Percentiles rank a stretch among this genome's conserved stretches.
Conservation (phyloP, 306 rosid species). For the Trichosanthes truncata region DNA sequence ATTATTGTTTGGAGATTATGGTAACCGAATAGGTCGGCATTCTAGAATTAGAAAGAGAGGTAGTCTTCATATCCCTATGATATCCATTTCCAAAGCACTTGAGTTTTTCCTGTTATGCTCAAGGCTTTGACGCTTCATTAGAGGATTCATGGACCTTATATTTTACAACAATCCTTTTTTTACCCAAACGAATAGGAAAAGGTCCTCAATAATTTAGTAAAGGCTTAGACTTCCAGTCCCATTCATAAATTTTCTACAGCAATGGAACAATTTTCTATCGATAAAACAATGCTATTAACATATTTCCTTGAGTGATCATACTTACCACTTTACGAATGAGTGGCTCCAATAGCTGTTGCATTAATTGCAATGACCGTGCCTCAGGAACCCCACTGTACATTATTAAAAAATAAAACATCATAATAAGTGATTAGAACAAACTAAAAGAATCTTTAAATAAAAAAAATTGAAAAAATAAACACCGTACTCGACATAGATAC, state of each 20-base stretch:
- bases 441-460: background rate
- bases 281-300: background rate
- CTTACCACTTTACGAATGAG: constrained; percentile 87
- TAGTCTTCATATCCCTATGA: background rate
- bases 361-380: constrained; percentile 44
- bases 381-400: constrained; percentile 67
- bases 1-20: background rate
- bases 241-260: background rate
- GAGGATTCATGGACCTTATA: background rate
- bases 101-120: background rate
- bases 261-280: background rate
- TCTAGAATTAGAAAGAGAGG: background rate
- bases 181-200: background rate
- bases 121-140: background rate
- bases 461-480: background rate
- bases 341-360: constrained; percentile 61
- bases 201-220: background rate
- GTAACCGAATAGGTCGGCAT: background rate
- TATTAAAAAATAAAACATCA: background rate
- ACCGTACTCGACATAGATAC: background rate
- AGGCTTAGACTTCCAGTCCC: background rate
- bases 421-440: background rate
- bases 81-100: background rate
- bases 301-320: background rate
- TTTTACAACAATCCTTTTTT: background rate